A percentile compares a stretch with the other conserved stretches of the same genome.
These are phyloP conservation scores for Pseudevernia furfuracea DNA, from an alignment of 495 filamentous ascomycete genomes.

Conservation along the genomic window DNA sequence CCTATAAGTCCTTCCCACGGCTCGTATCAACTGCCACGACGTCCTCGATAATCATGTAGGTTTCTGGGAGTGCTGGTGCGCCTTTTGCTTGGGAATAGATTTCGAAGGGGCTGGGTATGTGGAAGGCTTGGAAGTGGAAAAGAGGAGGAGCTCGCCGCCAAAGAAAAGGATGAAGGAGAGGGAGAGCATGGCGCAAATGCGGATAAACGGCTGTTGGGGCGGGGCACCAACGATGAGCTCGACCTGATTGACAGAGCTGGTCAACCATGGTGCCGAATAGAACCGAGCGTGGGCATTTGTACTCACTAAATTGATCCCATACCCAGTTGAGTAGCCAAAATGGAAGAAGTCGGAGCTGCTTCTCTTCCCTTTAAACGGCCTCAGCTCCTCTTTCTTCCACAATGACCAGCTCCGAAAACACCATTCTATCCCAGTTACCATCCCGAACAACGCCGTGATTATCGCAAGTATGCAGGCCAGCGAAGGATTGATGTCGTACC, in stretches of 20 bases:
- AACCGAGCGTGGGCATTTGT: not conserved
- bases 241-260: constrained; percentile 19
- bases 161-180: constrained; percentile 53
- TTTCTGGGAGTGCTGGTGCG: constrained; percentile 57
- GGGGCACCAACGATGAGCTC: constrained; percentile 45
- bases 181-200: constrained; percentile 56
- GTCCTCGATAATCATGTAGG: constrained; percentile 74
- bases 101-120: constrained; percentile 53
- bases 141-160: constrained; percentile 46
- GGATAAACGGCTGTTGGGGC: constrained; percentile 38
- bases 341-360: constrained; percentile 52
- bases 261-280: not conserved
- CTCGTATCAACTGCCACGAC: constrained; percentile 72
- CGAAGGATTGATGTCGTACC: constrained; percentile 41
- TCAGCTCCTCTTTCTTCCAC: constrained; percentile 25
- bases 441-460: constrained; percentile 48
- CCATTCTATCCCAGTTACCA: constrained; percentile 55
- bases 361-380: constrained; percentile 15
- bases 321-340: constrained; percentile 51
- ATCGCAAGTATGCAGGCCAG: constrained; percentile 44
- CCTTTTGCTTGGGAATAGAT: constrained; percentile 66
- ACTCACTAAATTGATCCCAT: constrained; percentile 35
- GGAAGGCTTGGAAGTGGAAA: constrained; percentile 38
- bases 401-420: constrained; percentile 33
- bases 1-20: constrained; percentile 60